Evolutionary conservation across 2,329 filamentous ascomycete species (phyloP), one percentile per base, ranked within the genome.

Genomic region (Pseudogymnoascus sp.): DNA sequence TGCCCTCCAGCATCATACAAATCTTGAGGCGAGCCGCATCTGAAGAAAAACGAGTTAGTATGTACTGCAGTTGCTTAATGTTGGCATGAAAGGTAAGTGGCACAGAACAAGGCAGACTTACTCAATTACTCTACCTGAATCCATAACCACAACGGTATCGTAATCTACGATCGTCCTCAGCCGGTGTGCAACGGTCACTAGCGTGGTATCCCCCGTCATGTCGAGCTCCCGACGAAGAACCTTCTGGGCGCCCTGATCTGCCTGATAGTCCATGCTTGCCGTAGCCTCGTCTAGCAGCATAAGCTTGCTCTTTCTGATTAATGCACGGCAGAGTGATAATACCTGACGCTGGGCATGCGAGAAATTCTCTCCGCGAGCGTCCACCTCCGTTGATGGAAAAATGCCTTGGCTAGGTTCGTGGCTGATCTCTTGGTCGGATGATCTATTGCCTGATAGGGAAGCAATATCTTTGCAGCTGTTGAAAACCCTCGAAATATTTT

Each of bases 171-270:
- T 86, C 0, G 85, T 86, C 71, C 87, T 83, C 1, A 87, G 74
- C 1, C 85, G 78, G 71, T 88, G 85, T n/a, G 85, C 85, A 70
- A 88, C 87, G 0, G 85, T 86, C 43, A 88, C 84, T 1, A 88
- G 84, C 0, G 85, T 88, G 23, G 81, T 76, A 25, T 78, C 78
- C 8, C 31, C 8, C 31, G 31, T 34, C 31, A 34, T 34, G 8
- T 34, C 31, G 1, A 34, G 31, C 31, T 34, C 31, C 31, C 9
- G 31, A 34, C 31, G 31, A 34, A 34, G 31, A 34, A 34, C 31
- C 31, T 34, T 34, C 9, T 34, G 31, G 31, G 9, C 31, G 31
- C 9, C 31, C 73, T 77, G 4, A 75, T 77, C 1, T 74, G 31
- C 31, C 31, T 34, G 31, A 34, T 34, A 34, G 31, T 34, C 31